Evolutionary conservation across 768 basidiomycete species (phyloP).

Genomic region (Suillus luteus): DNA sequence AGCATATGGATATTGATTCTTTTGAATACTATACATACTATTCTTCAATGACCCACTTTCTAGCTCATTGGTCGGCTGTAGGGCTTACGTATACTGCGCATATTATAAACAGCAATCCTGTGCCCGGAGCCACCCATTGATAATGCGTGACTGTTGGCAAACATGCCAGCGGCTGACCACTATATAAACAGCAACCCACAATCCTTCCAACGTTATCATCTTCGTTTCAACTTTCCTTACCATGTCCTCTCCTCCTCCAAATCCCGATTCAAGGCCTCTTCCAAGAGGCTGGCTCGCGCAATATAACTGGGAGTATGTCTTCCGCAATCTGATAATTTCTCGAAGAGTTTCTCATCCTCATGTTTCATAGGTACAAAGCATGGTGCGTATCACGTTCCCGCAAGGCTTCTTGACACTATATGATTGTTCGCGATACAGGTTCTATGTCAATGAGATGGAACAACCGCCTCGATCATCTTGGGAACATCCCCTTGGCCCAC

Average conservation of each 20-base stretch:
- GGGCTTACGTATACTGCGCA: slow-evolving; percentile 13
- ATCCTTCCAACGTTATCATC: slow-evolving; percentile 3
- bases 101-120: slow-evolving; percentile 29
- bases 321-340: slow-evolving; percentile 20
- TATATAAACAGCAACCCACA: slow-evolving; percentile 25
- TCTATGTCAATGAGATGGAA: slow-evolving; percentile 70
- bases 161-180: slow-evolving; percentile 17
- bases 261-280: slow-evolving; percentile 59
- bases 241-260: slow-evolving; percentile 48
- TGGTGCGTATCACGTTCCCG: slow-evolving; percentile 47
- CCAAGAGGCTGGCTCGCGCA: slow-evolving; percentile 71
- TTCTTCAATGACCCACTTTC: not conserved
- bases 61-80: slow-evolving; percentile 5
- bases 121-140: slow-evolving; percentile 22
- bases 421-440: slow-evolving; percentile 46
- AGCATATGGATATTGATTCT: slow-evolving; percentile 7
- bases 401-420: not conserved
- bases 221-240: slow-evolving; percentile 15
- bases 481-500: slow-evolving; percentile 66
- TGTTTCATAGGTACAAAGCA: slow-evolving; percentile 53
- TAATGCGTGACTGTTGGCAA: not conserved
- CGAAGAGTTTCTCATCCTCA: slow-evolving; percentile 27
- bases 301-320: slow-evolving; percentile 64
- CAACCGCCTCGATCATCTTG: slow-evolving; percentile 67
- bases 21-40: slow-evolving; percentile 8